Conservation (phyloP, 768 basidiomycete species). For the Terana coerulea region DNA sequence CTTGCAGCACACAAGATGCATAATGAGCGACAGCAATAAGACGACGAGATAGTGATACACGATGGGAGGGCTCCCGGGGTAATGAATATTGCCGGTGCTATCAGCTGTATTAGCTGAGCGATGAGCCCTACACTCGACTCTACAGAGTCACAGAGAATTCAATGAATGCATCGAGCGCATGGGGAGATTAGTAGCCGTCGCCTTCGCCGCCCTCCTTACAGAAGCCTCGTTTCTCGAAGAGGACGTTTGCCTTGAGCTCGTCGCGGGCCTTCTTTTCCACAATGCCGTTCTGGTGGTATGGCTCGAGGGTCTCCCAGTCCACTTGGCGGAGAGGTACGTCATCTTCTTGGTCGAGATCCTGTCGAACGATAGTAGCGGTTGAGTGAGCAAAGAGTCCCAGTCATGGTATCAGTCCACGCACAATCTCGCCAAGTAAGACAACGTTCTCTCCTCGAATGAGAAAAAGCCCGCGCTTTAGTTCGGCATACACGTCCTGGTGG, state of each 20-base stretch:
- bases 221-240: constrained; percentile 85
- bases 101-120: no score
- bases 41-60: constrained; percentile 3
- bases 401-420: constrained; percentile 40
- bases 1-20: no score
- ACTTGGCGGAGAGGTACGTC: constrained; percentile 76
- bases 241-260: constrained; percentile 74
- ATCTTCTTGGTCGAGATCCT: constrained; percentile 95
- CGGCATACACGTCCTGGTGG: constrained; percentile 83
- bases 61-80: constrained; percentile 20
- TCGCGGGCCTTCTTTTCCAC: constrained; percentile 78
- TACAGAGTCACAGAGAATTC: no score
- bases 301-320: constrained; percentile 64
- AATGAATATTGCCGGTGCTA: constrained; percentile 34
- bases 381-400: neutral
- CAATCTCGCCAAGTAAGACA: constrained; percentile 94
- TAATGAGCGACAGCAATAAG: no score
- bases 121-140: neutral
- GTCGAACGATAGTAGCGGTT: no score
- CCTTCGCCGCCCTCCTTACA: constrained; percentile 96
- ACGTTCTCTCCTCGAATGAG: constrained; percentile 98
- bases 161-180: no score
- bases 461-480: constrained; percentile 85
- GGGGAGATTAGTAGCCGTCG: constrained; percentile 72
- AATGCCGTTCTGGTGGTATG: constrained; percentile 69